Base-by-base conservation (phyloP, 306 rosid genomes). In the Erythrophleum fordii region DNA sequence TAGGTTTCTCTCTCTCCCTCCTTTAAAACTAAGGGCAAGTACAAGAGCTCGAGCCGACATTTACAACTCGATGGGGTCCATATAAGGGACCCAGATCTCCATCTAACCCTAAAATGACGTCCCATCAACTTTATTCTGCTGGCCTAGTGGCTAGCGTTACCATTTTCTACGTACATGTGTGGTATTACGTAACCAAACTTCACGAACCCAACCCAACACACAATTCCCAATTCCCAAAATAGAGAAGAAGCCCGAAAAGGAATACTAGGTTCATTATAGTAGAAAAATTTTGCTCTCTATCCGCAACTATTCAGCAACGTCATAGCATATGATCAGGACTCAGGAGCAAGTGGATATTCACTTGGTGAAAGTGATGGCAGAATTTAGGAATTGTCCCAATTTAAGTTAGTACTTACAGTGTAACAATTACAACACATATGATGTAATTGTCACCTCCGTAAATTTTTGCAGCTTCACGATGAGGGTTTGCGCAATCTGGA, bases 101-200 rank as follows among this genome's bases (percentile, higher is more conserved):
- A 90, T 92, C 90, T 93, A 93, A 91, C 97, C 86, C 91, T 87
- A 93, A 89, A 93, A 83, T 77, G 97, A 93, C 94, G 66, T 83
- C 86, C 82, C 79, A 95, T 91, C 99, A 80, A 81, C 90, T 83
- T 87, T 76, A 42, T 72, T 75, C 73, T 41, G 4, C 25, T 11
- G 18, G 37, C 69, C 25, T 31, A 8, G 25, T 69, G 41, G 26
- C 28, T 23, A 22, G 20, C 29, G 49, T 70, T 69, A 17, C 88
- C 80, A 76, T 91, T 86, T 86, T 91, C 97, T 92, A 91, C 97
- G 97, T 92, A 92, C 91, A 86, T 83, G 76, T 73, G 85, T 73
- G 42, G 87, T 90, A 90, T 87, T 90, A 80, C 86, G 81, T 85
- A 84, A 86, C 89, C 85, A 88, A 91, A 89, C 78, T 75, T 71